phyloP scores from a whole-genome alignment of 2,329 filamentous ascomycete genomes.

The Hymenoscyphus infarciens region DNA sequence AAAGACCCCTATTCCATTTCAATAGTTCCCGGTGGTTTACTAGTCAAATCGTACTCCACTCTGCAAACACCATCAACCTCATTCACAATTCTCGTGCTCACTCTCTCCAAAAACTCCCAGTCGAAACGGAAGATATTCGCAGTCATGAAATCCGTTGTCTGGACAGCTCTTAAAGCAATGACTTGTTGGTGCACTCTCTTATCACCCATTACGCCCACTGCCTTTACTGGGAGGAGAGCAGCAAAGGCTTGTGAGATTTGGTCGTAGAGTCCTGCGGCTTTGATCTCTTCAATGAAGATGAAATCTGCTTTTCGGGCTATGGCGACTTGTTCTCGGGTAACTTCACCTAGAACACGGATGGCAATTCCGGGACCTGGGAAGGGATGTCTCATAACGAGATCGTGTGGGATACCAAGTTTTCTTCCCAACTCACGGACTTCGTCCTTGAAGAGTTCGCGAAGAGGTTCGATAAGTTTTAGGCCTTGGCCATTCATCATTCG shows the following conservation, averaged over 20 bases:
- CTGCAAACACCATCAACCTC: constrained; percentile 61
- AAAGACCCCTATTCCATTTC: constrained; percentile 61
- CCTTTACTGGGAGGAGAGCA: constrained; percentile 61
- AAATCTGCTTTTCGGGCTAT: constrained; percentile 75
- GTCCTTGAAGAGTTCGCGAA: constrained; percentile 80
- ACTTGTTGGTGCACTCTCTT: constrained; percentile 63
- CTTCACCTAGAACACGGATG: constrained; percentile 73
- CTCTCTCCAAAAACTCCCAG: constrained; percentile 60
- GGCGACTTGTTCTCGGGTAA: constrained; percentile 73
- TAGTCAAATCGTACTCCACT: constrained; percentile 63
- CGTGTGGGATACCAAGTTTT: constrained; percentile 65
- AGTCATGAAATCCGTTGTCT: constrained; percentile 47
- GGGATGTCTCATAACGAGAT: constrained; percentile 76
- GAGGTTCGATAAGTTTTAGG: constrained; percentile 72
- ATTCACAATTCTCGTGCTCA: constrained; percentile 68
- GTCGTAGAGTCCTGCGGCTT: constrained; percentile 67
- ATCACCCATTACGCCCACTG: constrained; percentile 66
- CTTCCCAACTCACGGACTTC: constrained; percentile 70
- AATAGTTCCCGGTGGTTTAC: constrained; percentile 56
- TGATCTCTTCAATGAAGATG: constrained; percentile 77
- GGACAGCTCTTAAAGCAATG: constrained; percentile 58
- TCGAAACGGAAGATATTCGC: constrained; percentile 29
- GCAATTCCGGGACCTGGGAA: constrained; percentile 72
- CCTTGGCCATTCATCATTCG: constrained; percentile 48
- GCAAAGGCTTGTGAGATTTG: constrained; percentile 69